phyloP scores from a whole-genome alignment of 768 basidiomycete genomes.

The Xerocomus potaroensis region DNA sequence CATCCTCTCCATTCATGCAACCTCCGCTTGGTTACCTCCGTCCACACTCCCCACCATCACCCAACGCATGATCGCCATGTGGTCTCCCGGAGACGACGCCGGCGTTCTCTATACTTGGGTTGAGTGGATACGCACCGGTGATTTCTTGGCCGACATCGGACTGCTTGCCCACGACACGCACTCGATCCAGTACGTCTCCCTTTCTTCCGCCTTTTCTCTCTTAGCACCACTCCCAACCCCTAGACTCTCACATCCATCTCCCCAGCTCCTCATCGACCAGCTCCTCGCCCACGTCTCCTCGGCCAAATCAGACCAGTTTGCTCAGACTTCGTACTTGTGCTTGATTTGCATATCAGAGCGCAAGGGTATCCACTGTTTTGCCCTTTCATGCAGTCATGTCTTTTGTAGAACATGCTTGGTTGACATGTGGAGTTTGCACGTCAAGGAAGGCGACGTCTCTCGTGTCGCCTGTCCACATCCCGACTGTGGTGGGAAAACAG shows the following conservation, averaged over 20 bases:
- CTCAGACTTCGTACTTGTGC: slow-evolving; percentile 63
- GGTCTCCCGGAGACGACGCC: slow-evolving; percentile 46
- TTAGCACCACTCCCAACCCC: slow-evolving; percentile 4
- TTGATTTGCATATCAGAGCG: slow-evolving; percentile 69
- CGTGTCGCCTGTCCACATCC: slow-evolving; percentile 80
- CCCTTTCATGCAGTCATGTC: slow-evolving; percentile 68
- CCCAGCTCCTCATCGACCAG: slow-evolving; percentile 45
- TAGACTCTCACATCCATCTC: slow-evolving; percentile 51
- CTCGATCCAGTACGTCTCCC: slow-evolving; percentile 27
- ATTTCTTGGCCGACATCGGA: slow-evolving; percentile 50
- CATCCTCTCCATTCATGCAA: slow-evolving; percentile 51
- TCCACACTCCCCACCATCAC: slow-evolving; percentile 33
- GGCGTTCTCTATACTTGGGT: slow-evolving; percentile 67
- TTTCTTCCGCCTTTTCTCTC: slow-evolving; percentile 29
- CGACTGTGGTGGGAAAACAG: slow-evolving; percentile 63
- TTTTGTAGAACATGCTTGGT: slow-evolving; percentile 80
- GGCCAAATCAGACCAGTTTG: slow-evolving; percentile 50
- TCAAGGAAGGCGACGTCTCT: slow-evolving; percentile 72
- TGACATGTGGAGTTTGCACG: slow-evolving; percentile 80
- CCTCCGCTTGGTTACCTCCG: slow-evolving; percentile 55
- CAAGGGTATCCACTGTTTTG: slow-evolving; percentile 73
- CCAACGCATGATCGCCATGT: slow-evolving; percentile 46
- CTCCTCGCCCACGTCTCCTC: slow-evolving; percentile 48
- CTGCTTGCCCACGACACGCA: slow-evolving; percentile 31
- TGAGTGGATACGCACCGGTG: slow-evolving; percentile 64